A percentile compares a stretch with the other conserved stretches of the same genome.
Evolutionary conservation across 441 rosid genomes (phyloP).

Genomic region (Corymbia citriodora): DNA sequence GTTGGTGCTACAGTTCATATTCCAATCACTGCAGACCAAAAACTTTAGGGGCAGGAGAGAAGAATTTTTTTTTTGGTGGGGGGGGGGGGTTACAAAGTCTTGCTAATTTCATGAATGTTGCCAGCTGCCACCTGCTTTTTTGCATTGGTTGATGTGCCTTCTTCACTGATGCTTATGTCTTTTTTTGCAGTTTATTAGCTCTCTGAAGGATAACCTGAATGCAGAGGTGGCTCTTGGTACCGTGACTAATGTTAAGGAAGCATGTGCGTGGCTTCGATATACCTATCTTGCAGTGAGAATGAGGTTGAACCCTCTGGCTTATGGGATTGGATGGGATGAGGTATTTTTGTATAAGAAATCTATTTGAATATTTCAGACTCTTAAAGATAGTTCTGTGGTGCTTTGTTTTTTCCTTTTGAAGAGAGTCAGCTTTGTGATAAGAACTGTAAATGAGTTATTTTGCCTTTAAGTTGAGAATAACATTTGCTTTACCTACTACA

Average conservation of each 20-base stretch:
- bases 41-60: background rate
- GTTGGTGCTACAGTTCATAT: background rate
- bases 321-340: constrained; percentile 99
- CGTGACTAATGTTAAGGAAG: constrained; percentile 98
- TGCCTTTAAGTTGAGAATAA: background rate
- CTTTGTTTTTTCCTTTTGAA: background rate
- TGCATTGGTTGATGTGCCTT: background rate
- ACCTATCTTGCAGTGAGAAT: constrained; percentile 96
- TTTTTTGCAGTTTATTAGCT: constrained; percentile 87
- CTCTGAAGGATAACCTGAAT: constrained; percentile 90
- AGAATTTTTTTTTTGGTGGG: too few relatives aligned
- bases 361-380: background rate
- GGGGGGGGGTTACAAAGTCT: background rate
- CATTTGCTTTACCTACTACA: background rate
- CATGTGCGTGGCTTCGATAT: constrained; percentile 99
- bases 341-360: constrained; percentile 26
- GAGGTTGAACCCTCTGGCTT: constrained; percentile 96
- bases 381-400: background rate
- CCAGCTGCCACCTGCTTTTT: background rate
- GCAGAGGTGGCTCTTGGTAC: constrained; percentile 99
- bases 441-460: background rate
- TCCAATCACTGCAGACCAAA: background rate
- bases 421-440: background rate
- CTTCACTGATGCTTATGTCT: background rate
- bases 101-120: background rate